Percentiles rank a stretch among this genome's conserved stretches.
Conservation (phyloP, 225 moss, liverwort and hornwort species). For the Pseudoscleropodium purum region DNA sequence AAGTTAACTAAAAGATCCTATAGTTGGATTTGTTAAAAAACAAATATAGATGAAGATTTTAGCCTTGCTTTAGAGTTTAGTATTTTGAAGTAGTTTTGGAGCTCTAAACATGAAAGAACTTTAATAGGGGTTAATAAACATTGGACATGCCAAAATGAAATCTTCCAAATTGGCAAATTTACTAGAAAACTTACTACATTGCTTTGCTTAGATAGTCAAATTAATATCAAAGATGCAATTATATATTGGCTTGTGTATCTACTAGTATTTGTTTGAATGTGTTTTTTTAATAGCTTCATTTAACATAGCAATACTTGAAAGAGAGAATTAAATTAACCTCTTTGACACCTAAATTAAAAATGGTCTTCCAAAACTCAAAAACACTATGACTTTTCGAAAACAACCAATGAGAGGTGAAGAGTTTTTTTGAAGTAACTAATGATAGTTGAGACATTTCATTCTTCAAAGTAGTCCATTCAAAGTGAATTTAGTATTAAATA, state of each 20-base stretch:
- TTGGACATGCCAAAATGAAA: not conserved
- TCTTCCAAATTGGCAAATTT: not conserved
- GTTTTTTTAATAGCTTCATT: not conserved
- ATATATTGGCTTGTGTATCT: not conserved
- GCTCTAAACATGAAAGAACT: too few species aligned
- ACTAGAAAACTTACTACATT: not conserved
- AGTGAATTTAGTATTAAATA: not conserved
- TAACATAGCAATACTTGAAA: not conserved
- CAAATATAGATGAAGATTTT: too few species aligned
- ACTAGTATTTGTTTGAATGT: not conserved
- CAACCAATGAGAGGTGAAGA: not conserved
- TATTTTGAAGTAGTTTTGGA: too few species aligned
- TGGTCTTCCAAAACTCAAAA: not conserved
- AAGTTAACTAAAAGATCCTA: too few species aligned
- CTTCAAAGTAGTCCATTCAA: not conserved
- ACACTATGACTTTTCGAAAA: too few species aligned
- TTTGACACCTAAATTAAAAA: not conserved
- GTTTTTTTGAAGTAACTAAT: not conserved
- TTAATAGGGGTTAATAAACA: not conserved
- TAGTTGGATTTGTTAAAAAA: too few species aligned
- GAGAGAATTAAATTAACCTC: accelerated
- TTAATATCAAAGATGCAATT: not conserved
- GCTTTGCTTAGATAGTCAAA: not conserved
- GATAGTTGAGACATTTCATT: not conserved
- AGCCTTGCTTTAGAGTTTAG: too few species aligned